Base-by-base conservation (phyloP, 129 eudicot species). In the Artemisia annua region DNA sequence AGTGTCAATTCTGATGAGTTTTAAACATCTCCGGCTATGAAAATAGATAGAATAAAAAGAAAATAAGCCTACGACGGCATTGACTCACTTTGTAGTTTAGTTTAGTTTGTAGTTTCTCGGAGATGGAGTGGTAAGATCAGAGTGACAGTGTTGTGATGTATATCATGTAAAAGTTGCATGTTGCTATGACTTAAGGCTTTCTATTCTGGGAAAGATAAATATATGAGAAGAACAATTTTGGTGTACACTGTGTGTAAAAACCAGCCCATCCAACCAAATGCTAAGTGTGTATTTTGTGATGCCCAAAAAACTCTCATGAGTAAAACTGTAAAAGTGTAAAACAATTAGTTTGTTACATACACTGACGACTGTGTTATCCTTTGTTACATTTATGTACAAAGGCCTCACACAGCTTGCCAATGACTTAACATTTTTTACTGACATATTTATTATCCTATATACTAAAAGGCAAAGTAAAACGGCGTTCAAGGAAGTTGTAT, bases 1-100 rank as follows among this genome's bases (percentile, higher is more conserved):
- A 75, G 44, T 66, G 67, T 44, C 19, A 51, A 65, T 28, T 67
- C 64, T 50, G 80, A 78, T 69, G 77, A 76, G 46, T 48, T 71
- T 22, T 84, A 63, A 78, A 43, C 32, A 48, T 59, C 10, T 57
- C 8, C 15, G 14, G 10, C 3, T 44, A 57, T 16, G 39, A 22
- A 56, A 66, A 51, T 22, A 18, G 14, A 51, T 20, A 11, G 70
- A 20, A 60, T 66, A 32, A 11, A 43, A 71, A 52, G 60, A 26
- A 22, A 22, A 72, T 24, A 62, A 54, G 54, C 14, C 30, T 72
- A 10, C 19, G 0, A 16, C 26, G 70, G 51, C 62, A 30, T 73
- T 26, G 26, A 48, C 10, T 30, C 39, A 54, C 15, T 30, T 53
- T n/a, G 60, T 10, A 8, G 59, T 26, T 48, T 49, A 49, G 72